Percentiles rank a stretch among this genome's conserved stretches.
Evolutionary conservation across 257 asterid species (phyloP).

Genomic region (Capsicum baccatum): DNA sequence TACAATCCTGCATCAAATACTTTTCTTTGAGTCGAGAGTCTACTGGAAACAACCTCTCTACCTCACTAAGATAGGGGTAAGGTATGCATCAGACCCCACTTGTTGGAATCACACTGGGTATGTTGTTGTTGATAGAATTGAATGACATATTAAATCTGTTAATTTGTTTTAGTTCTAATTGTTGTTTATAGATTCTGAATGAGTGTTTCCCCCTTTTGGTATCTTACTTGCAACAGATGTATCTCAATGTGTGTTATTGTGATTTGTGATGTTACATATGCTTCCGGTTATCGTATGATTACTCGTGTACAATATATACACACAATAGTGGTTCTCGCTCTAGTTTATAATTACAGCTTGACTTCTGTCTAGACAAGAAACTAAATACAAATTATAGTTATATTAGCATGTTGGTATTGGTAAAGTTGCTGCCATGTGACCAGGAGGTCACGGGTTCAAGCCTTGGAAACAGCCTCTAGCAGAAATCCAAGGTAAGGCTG

Average conservation of each 20-base stretch:
- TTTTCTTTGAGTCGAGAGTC: neutral
- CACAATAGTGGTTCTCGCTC: neutral
- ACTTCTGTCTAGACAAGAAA: neutral
- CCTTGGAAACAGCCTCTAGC: too few relatives aligned
- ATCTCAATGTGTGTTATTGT: neutral
- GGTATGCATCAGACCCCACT: neutral
- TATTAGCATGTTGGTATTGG: neutral
- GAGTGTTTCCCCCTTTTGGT: neutral
- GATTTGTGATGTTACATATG: neutral
- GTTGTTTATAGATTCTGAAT: neutral
- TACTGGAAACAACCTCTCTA: neutral
- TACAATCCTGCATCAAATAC: too few relatives aligned
- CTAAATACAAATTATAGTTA: slow-evolving; percentile 8
- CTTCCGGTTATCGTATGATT: neutral
- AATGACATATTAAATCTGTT: too few relatives aligned
- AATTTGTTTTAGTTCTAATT: neutral
- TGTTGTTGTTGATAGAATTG: neutral
- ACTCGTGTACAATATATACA: neutral
- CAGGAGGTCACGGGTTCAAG: too few relatives aligned
- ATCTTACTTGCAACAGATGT: slow-evolving; percentile 3
- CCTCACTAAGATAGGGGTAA: neutral
- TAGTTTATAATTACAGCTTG: neutral
- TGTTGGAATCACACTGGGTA: neutral
- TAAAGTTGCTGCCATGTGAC: neutral
- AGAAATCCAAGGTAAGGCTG: too few relatives aligned